Percentiles rank a stretch among this genome's conserved stretches.
Conservation (phyloP, 2,329 filamentous ascomycete genomes). For the Pseudogymnoascus sp. region DNA sequence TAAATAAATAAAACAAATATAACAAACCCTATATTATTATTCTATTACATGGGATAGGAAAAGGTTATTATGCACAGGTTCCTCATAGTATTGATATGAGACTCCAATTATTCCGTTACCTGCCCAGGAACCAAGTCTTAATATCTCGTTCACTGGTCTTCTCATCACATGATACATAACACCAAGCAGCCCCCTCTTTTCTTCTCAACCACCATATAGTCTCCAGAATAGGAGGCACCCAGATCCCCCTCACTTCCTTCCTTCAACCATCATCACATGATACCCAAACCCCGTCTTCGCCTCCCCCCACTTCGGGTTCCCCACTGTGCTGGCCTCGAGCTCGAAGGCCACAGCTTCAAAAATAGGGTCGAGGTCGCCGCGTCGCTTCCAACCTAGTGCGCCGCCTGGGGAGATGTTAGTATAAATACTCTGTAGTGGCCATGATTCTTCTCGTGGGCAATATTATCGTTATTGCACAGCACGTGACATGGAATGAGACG, state of each 20-base stretch:
- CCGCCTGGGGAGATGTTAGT: slow-evolving; percentile 43
- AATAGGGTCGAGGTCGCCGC: slow-evolving; percentile 56
- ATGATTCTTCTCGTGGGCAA: not conserved
- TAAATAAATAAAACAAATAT: too few species aligned
- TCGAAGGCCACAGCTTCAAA: slow-evolving; percentile 68
- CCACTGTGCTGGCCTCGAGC: slow-evolving; percentile 57
- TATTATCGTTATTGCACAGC: not conserved
- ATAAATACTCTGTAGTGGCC: not conserved
- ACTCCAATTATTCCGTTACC: not conserved
- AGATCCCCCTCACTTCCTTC: slow-evolving; percentile 23
- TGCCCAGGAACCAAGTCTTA: not conserved
- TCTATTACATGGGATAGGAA: too few species aligned
- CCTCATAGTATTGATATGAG: too few species aligned
- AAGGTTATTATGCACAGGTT: too few species aligned
- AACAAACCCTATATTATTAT: too few species aligned
- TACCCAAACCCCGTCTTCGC: slow-evolving; percentile 70
- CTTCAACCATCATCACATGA: slow-evolving; percentile 67
- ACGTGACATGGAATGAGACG: not conserved
- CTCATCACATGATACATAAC: not conserved
- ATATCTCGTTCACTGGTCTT: not conserved
- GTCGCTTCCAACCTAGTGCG: slow-evolving; percentile 63
- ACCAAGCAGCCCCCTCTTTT: not conserved
- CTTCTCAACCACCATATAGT: not conserved
- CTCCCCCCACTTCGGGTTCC: slow-evolving; percentile 57
- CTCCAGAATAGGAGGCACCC: too few species aligned